Conservation (phyloP, 1,284 basidiomycete species). For the Ustilago vetiveriae region DNA sequence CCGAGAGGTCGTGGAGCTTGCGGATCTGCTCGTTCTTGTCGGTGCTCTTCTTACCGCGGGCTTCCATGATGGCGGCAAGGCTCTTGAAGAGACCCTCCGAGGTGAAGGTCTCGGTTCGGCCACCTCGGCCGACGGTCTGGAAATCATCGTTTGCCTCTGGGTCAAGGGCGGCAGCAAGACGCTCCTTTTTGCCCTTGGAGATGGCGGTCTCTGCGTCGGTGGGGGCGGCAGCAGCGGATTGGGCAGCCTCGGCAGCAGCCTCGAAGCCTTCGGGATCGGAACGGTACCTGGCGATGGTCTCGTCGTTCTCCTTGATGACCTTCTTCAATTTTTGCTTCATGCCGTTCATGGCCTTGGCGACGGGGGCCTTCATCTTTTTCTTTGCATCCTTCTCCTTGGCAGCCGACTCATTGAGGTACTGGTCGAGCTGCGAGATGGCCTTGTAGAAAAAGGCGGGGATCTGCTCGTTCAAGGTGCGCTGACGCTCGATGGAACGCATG, state of each 20-base stretch:
- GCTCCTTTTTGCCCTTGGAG: conserved; percentile 70
- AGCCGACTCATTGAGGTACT: conserved; percentile 77
- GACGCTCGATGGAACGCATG: conserved; percentile 85
- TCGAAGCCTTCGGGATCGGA: conserved; percentile 81
- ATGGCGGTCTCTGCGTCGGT: conserved; percentile 69
- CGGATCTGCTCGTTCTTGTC: conserved; percentile 94
- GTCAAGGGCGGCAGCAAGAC: conserved; percentile 57
- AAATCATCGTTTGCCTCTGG: conserved; percentile 77
- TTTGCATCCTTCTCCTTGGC: conserved; percentile 78
- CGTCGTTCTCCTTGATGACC: conserved; percentile 86
- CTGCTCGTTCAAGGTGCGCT: conserved; percentile 83
- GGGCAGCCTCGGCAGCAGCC: conserved; percentile 69
- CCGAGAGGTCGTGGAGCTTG: conserved; percentile 86
- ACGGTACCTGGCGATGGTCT: conserved; percentile 80
- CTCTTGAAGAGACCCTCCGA: conserved; percentile 92
- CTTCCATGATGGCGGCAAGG: conserved; percentile 89
- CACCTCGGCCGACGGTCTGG: conserved; percentile 89
- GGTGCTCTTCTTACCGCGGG: conserved; percentile 95
- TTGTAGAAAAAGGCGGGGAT: conserved; percentile 88
- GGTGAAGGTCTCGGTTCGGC: conserved; percentile 83
- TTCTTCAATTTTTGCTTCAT: conserved; percentile 98
- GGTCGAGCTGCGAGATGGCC: conserved; percentile 80
- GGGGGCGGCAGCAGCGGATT: conserved; percentile 69
- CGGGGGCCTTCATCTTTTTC: conserved; percentile 96
- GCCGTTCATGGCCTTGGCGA: conserved; percentile 90